Conservation (phyloP, 345 rosid genomes). For the Orychophragmus violaceus region DNA sequence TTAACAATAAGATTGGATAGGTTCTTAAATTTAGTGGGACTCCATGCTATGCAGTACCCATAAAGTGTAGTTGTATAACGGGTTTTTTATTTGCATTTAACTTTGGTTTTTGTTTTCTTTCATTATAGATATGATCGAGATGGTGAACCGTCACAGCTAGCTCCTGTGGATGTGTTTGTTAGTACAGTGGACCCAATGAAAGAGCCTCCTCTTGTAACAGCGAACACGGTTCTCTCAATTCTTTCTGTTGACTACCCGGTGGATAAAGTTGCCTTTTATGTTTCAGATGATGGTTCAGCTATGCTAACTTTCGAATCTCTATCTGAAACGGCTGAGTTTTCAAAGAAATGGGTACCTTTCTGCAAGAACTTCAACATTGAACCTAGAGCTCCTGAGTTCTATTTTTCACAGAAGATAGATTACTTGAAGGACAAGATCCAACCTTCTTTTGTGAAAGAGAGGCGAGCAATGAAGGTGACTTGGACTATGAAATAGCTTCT, state of each 20-base stretch:
- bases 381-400: conserved; percentile 97
- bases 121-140: conserved; percentile 76
- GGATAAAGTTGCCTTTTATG: conserved; percentile 96
- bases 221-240: conserved; percentile 91
- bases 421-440: conserved; percentile 94
- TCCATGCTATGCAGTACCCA: background rate
- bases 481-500: background rate
- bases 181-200: conserved; percentile 99
- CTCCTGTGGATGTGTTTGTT: conserved; percentile 90
- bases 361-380: conserved; percentile 94
- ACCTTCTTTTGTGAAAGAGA: conserved; percentile 95
- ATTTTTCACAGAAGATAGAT: conserved; percentile 95
- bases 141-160: conserved; percentile 91
- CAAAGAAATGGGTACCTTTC: conserved; percentile 97
- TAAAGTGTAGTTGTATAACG: background rate
- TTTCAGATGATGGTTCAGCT: conserved; percentile 98
- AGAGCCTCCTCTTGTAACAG: conserved; percentile 95
- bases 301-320: conserved; percentile 95
- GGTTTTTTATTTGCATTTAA: background rate
- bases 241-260: conserved; percentile 97
- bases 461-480: conserved; percentile 86
- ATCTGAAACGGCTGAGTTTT: conserved; percentile 98
- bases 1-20: background rate
- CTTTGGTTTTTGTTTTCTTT: background rate
- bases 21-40: background rate